A percentile compares a stretch with the other conserved stretches of the same genome.
phyloP scores from a whole-genome alignment of 2,329 filamentous ascomycete species.

The Cyphellophora europaea region DNA sequence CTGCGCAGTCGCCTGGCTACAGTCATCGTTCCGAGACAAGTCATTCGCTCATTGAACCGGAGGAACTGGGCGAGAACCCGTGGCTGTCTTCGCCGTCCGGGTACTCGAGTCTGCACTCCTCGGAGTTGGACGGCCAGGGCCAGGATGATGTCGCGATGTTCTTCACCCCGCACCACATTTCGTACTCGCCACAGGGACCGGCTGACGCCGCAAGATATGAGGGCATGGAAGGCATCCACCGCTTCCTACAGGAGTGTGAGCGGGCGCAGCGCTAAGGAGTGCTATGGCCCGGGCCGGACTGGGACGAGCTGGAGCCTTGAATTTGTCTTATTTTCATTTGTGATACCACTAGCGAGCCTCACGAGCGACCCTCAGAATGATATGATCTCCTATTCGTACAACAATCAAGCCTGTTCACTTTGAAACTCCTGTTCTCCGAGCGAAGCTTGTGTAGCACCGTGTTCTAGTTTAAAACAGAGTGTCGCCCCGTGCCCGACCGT shows the following conservation, averaged over 20 bases:
- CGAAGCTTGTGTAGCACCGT: no score
- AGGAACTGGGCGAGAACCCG: constrained; percentile 40
- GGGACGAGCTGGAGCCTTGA: no score
- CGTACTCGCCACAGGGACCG: constrained; percentile 13
- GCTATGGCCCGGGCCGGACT: no score
- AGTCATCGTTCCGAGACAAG: constrained; percentile 21
- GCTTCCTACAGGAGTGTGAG: constrained; percentile 57
- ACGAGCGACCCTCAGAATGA: no score
- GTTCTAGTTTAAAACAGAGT: no score
- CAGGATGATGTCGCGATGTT: constrained; percentile 20
- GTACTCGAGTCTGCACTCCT: constrained; percentile 49
- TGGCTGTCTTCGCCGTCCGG: constrained; percentile 46
- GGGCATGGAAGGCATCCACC: constrained; percentile 56
- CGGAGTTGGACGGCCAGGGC: constrained; percentile 32
- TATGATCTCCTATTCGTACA: no score
- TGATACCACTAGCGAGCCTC: no score
- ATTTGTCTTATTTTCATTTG: no score
- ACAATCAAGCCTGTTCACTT: no score
- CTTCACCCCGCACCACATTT: constrained; percentile 14
- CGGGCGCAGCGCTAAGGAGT: constrained; percentile 28
- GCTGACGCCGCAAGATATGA: constrained; percentile 48
- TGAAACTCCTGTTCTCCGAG: no score
- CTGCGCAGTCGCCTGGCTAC: constrained; percentile 11
- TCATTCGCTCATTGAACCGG: constrained; percentile 30
- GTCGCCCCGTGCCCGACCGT: no score